Percentiles rank a stretch among this genome's conserved stretches.
These are phyloP conservation scores for Euphrasia confusa DNA, from an alignment of 257 asterid species.

Conservation along the genomic window DNA sequence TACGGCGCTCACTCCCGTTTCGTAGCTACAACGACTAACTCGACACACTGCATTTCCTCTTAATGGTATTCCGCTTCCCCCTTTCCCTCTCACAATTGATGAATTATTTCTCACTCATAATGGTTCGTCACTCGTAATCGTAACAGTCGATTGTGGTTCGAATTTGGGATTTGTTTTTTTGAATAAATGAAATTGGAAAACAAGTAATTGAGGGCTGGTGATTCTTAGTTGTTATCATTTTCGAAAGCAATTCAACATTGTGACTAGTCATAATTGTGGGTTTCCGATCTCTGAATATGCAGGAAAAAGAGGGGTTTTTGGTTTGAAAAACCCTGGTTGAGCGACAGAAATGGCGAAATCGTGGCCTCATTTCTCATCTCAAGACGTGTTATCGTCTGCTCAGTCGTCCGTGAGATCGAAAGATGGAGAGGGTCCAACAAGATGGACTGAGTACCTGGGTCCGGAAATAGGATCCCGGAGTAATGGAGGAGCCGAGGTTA, in stretches of 20 bases:
- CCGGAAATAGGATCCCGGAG: slow-evolving; percentile 53
- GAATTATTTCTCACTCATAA: slow-evolving; percentile 8
- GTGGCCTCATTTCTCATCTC: slow-evolving; percentile 61
- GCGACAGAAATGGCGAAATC: slow-evolving; percentile 60
- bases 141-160: slow-evolving; percentile 13
- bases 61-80: slow-evolving; percentile 23
- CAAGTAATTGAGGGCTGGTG: background rate
- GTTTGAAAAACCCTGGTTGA: slow-evolving; percentile 25
- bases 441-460: slow-evolving; percentile 97
- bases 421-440: slow-evolving; percentile 83
- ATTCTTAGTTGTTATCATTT: background rate
- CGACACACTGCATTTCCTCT: slow-evolving; percentile 26
- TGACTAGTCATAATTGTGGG: background rate
- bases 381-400: slow-evolving; percentile 59
- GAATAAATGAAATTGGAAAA: background rate
- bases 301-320: slow-evolving; percentile 32
- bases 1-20: slow-evolving; percentile 27
- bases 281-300: slow-evolving; percentile 24
- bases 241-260: background rate
- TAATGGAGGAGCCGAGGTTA: slow-evolving; percentile 54
- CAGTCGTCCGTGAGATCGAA: slow-evolving; percentile 60
- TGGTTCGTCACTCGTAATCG: background rate
- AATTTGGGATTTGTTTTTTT: slow-evolving; percentile 14
- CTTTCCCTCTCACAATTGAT: background rate
- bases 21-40: slow-evolving; percentile 17